These are phyloP conservation scores for Colletotrichum sublineola DNA, from an alignment of 2,329 filamentous ascomycete species.

Conservation along the genomic window DNA sequence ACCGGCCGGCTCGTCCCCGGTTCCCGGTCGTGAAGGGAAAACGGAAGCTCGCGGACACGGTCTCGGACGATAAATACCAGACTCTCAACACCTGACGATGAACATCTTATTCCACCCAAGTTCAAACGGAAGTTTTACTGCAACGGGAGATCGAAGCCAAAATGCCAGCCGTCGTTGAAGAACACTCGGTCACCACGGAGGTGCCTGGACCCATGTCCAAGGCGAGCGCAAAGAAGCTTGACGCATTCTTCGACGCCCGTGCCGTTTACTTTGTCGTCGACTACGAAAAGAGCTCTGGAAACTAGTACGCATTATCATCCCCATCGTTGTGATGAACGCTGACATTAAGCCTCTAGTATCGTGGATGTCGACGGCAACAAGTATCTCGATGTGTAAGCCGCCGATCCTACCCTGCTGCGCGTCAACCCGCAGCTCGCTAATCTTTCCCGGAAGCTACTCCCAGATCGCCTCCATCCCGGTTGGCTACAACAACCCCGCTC, in stretches of 20 bases:
- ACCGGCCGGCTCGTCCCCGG: constrained; percentile 39
- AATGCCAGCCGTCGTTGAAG: constrained; percentile 53
- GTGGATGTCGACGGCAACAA: constrained; percentile 65
- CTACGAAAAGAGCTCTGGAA: constrained; percentile 65
- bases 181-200: constrained; percentile 53
- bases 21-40: constrained; percentile 10
- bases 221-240: constrained; percentile 57
- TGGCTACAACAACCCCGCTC: constrained; percentile 82
- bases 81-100: neutral
- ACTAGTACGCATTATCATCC: constrained; percentile 54
- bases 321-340: neutral
- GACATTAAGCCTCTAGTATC: constrained; percentile 49
- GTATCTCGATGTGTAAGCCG: constrained; percentile 61
- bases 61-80: constrained; percentile 34
- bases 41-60: constrained; percentile 14
- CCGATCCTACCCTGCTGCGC: constrained; percentile 18
- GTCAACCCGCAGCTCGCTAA: constrained; percentile 26
- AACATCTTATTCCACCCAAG: neutral
- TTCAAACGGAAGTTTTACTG: neutral
- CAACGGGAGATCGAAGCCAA: constrained; percentile 34
- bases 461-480: constrained; percentile 89
- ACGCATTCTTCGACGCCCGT: constrained; percentile 64
- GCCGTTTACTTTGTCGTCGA: constrained; percentile 66
- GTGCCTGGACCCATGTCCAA: constrained; percentile 57
- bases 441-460: constrained; percentile 67